phyloP scores from a whole-genome alignment of 345 rosid genomes.

The Gossypioides kirkii region DNA sequence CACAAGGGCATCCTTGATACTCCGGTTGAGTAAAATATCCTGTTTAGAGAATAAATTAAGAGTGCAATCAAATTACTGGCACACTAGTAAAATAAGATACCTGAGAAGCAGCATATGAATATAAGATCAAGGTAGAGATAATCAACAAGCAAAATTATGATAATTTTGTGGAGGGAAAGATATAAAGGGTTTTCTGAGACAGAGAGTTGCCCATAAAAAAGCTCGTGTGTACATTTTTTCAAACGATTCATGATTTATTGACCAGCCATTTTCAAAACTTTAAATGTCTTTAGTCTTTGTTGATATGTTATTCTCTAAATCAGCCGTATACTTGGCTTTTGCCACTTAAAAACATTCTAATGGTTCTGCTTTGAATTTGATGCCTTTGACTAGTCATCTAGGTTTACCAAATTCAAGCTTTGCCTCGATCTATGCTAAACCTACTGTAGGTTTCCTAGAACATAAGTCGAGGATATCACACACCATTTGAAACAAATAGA shows the following conservation, averaged over 20 bases:
- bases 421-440: neutral
- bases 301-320: neutral
- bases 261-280: neutral
- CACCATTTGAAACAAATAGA: neutral
- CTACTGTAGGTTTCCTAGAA: neutral
- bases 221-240: neutral
- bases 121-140: neutral
- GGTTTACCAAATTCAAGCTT: slow-evolving; percentile 1
- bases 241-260: neutral
- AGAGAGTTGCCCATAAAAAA: neutral
- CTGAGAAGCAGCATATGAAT: slow-evolving; percentile 2
- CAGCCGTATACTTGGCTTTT: neutral
- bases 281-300: neutral
- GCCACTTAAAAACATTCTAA: neutral
- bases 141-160: slow-evolving; percentile 2
- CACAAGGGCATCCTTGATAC: slow-evolving; percentile 83
- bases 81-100: neutral
- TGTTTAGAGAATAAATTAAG: slow-evolving; percentile 22
- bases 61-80: slow-evolving; percentile 6
- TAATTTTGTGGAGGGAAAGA: neutral
- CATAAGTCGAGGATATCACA: neutral
- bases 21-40: slow-evolving; percentile 80
- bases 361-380: slow-evolving; percentile 1
- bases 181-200: neutral
- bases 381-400: neutral